Evolutionary conservation across 495 filamentous ascomycete species (phyloP), one percentile per base, ranked within the genome.

Genomic region (Acidiella bohemica): DNA sequence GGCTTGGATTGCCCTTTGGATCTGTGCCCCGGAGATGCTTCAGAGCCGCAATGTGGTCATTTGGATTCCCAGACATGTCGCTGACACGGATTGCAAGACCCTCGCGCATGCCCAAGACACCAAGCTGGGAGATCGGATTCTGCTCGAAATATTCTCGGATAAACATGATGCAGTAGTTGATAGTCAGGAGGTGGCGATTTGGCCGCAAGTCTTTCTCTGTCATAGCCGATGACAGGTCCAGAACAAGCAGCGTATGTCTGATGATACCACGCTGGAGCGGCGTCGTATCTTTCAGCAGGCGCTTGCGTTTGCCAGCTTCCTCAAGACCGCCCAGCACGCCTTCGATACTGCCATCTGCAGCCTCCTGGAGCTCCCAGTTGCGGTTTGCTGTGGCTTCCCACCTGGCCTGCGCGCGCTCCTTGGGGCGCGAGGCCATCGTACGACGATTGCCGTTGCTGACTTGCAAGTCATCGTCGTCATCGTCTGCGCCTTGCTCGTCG

Each of bases 71-170:
- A 38, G 75, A 80, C 67, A 94, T 80, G 54, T 93, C 83, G 55
- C 78, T 86, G 36, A 97, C 73, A 25, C 83, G 66, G 7, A 90
- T 60, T 6, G 86, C 87, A 12, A 96, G 64, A 11, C 90, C 90
- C 59, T 96, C 92, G 30, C 56, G 75, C 75, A 94, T 87, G 32
- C 81, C 88, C 28, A 97, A 64, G 17, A 96, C 75, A 11, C 80
- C 84, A 26, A 97, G 68, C 55, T 97, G 92, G 21, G 84, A 90
- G 58, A 97, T 96, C n/a, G 90, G 90, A 45, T 97, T 97, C 59
- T 97, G 90, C 59, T 95, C 88, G 57, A 96, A 97, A 61, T 85
- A 97, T 50, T 95, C 92, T 32, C 76, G 71, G 26, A 95, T 80
- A 57, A 94, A 96, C 43, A 83, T 80, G 44, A 79, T 71, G 32